Conservation (phyloP, 129 eudicot species). For the Chrysanthemum lavandulifolium region DNA sequence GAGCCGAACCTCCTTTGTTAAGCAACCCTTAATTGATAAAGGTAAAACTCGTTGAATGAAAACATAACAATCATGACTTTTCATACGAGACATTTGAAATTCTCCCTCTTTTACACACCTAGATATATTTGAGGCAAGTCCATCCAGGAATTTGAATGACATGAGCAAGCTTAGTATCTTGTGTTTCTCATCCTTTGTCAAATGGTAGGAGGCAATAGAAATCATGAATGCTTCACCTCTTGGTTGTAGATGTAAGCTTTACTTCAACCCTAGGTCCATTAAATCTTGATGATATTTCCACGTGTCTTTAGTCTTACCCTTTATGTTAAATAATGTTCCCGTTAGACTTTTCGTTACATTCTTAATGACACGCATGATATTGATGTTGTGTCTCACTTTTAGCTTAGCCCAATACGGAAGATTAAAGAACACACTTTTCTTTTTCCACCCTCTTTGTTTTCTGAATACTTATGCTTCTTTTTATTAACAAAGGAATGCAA, state of each 20-base stretch:
- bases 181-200: conserved; percentile 1
- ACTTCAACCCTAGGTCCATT: background rate
- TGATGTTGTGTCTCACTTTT: conserved; percentile 1
- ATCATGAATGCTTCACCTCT: background rate
- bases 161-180: background rate
- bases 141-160: background rate
- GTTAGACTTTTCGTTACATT: background rate
- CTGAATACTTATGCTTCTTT: too few species aligned
- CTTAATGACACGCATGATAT: conserved; percentile 9
- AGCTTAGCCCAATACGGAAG: background rate
- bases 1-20: conserved; percentile 5
- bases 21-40: conserved; percentile 6
- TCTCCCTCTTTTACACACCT: background rate
- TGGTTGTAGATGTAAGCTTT: conserved; percentile 5
- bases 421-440: too few species aligned
- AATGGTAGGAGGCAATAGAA: background rate
- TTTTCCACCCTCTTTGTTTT: too few species aligned
- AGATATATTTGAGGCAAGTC: background rate
- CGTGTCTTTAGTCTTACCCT: too few species aligned
- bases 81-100: conserved; percentile 6
- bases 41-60: conserved; percentile 4
- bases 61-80: background rate
- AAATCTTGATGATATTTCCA: background rate
- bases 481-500: too few species aligned
- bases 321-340: background rate